Conservation (phyloP, 208 protist genomes). For the Leishmania amazonensis region DNA sequence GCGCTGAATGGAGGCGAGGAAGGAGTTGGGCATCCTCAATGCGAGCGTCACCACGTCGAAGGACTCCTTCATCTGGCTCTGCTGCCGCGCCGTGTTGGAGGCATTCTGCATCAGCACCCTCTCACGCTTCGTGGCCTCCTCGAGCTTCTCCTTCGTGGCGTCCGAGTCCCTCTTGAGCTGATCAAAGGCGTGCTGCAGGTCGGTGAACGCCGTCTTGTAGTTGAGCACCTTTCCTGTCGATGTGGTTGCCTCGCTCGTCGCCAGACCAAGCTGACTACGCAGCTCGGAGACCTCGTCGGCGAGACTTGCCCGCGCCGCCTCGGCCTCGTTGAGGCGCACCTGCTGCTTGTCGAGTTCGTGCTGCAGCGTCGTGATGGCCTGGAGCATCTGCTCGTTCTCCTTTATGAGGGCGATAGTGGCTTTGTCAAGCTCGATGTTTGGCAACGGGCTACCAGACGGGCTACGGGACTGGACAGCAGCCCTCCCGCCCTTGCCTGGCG, state of each 20-base stretch:
- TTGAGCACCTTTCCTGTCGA: conserved; percentile 40
- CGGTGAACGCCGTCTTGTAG: conserved; percentile 38
- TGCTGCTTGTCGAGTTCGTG: conserved; percentile 32
- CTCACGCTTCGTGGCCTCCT: conserved; percentile 23
- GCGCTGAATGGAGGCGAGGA: not conserved
- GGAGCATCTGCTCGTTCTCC: conserved; percentile 71
- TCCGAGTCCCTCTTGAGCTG: conserved; percentile 39
- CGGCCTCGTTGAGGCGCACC: conserved; percentile 23
- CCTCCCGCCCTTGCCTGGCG: not conserved
- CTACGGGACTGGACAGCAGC: conserved; percentile 16
- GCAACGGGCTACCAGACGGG: conserved; percentile 25
- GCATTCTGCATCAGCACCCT: not conserved
- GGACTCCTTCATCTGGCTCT: conserved; percentile 24
- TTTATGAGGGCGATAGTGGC: conserved; percentile 43
- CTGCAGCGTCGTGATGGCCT: conserved; percentile 44
- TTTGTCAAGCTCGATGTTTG: conserved; percentile 33
- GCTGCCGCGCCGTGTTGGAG: conserved; percentile 7
- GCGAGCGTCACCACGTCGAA: conserved; percentile 19
- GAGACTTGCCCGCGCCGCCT: conserved; percentile 16
- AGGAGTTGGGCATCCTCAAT: conserved; percentile 19
- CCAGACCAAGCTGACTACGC: conserved; percentile 48
- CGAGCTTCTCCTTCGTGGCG: conserved; percentile 28
- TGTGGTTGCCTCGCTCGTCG: conserved; percentile 23
- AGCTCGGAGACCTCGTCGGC: conserved; percentile 43
- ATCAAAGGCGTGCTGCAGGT: conserved; percentile 32